Evolutionary conservation across 139 green algal species (phyloP), one percentile per base, ranked within the genome.

Genomic region (Micractinium conductrix): DNA sequence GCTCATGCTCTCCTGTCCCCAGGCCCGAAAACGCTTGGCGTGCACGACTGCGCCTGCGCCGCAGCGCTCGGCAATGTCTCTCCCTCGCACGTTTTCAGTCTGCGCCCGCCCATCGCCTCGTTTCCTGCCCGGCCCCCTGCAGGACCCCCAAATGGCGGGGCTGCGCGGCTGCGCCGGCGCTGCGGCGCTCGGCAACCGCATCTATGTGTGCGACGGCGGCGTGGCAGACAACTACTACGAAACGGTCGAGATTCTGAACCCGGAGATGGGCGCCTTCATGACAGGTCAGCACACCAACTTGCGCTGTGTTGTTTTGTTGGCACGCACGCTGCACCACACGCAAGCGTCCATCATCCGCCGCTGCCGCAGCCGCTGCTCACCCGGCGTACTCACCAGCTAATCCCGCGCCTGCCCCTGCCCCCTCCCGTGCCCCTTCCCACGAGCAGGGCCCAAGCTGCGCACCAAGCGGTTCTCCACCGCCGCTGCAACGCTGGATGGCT

Each of bases 121-220:
- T 4, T 73, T 22, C 44, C 44, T 62, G 4, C 43, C 73, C 17
- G 33, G 14, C 8, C 33, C n/a, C 7, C 24, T 53, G 60, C 81
- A 89, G 88, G 62, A 65, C 1, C 71, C 85, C 5, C 1, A 55
- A 12, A 88, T 92, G 89, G 40, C 87, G 6, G n/a, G 21, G 50
- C 48, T 81, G 35, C 79, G 89, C 33, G 90, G 87, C 80, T 88
- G 78, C 26, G 81, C 85, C 35, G 89, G 79, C 42, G 50, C 74
- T 35, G 85, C 74, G 1, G 68, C 68, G 19, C 67, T 92, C 69
- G 74, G 80, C 37, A 83, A 69, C 42, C 80, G 81, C 79, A 22
- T 92, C 55, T 92, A 89, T 33, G 88, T 85, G 30, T 80, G 87
- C 21, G 89, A 88, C 0, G 89, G 89, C 3, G 87, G 89, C 16